A percentile compares a stretch with the other conserved stretches of the same genome.
Conservation (phyloP, 345 rosid species). For the Gynandropsis gynandra region DNA sequence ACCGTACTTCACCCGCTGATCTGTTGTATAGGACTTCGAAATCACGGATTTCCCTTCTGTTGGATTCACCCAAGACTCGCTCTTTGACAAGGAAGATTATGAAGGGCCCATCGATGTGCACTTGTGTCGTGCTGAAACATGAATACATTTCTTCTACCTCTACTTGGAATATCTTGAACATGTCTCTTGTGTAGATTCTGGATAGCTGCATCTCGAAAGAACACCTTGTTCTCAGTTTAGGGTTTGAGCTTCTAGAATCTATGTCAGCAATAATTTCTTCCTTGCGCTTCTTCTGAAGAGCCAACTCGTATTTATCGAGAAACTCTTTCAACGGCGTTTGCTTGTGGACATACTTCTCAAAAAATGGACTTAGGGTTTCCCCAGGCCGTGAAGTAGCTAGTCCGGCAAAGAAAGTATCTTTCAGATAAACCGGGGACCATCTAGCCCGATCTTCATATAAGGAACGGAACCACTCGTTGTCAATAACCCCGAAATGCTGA, state of each 20-base stretch:
- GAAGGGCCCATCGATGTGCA: conserved; percentile 53
- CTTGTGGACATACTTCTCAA: conserved; percentile 58
- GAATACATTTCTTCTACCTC: conserved; percentile 88
- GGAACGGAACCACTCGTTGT: conserved; percentile 59
- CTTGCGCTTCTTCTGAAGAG: conserved; percentile 61
- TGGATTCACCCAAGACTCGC: conserved; percentile 48
- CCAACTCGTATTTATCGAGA: conserved; percentile 73
- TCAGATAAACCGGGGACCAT: conserved; percentile 83
- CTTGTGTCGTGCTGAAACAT: conserved; percentile 70
- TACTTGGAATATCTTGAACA: conserved; percentile 66
- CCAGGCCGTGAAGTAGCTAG: conserved; percentile 43
- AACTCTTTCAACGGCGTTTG: conserved; percentile 86
- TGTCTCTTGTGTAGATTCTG: conserved; percentile 50
- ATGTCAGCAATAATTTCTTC: conserved; percentile 60
- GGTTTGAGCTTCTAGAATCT: conserved; percentile 47
- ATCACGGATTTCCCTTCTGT: conserved; percentile 48
- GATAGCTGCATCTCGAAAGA: conserved; percentile 80
- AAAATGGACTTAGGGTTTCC: conserved; percentile 45
- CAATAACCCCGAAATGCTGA: conserved; percentile 46
- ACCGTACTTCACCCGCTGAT: conserved; percentile 64
- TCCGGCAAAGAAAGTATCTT: conserved; percentile 69
- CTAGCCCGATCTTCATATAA: conserved; percentile 60
- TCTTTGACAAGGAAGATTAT: conserved; percentile 75
- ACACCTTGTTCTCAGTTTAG: conserved; percentile 53
- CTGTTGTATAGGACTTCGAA: conserved; percentile 73